Base-by-base conservation (phyloP, 768 basidiomycete species). In the Polyporus arcularius region DNA sequence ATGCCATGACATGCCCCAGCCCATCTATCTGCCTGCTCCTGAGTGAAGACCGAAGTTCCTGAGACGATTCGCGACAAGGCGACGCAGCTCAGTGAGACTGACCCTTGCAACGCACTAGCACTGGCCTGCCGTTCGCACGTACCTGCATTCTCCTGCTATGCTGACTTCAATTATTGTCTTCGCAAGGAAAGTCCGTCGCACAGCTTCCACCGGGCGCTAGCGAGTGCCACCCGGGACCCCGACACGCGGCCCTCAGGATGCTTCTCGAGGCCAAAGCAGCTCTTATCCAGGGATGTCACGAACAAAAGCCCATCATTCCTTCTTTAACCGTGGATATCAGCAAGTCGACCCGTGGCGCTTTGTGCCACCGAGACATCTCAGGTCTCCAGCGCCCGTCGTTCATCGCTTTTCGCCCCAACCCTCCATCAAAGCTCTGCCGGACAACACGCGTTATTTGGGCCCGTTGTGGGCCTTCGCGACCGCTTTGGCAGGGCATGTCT, bases 1-100 rank as follows among this genome's bases (percentile, higher is more conserved):
- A 70, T 68, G 70, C 68, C 58, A 55, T 65, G 65, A 55, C 67
- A 69, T 71, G 70, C 66, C 64, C 57, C 57, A 52, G n/a, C 48
- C 55, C 42, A 18, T 38, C 12, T 47, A 42, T n/a, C 38, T 2
- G 50, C 55, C 50, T 55, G 55, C 47, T 28, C 30, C 38, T 55
- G 58, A 39, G 58, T 50, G 59, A 47, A 41, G 15, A 28, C 28
- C 46, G 46, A 45, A 12, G 14, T 43, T 18, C 18, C 43, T 45
- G 16, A 45, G 43, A 45, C 43, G 16, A 21, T 45, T 16, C 43
- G 43, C 16, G 8, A 8, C 43, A 16, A 16, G 43, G n/a, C n/a
- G 9, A 45, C 43, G n/a, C 43, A 16, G 43, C 43, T 42, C 16
- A 55, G 39, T 55, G 21, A 26, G 21, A 26, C 21, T 55, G 51